Conservation (phyloP, 352 stramenopile species). For the Pythium aquatile region DNA sequence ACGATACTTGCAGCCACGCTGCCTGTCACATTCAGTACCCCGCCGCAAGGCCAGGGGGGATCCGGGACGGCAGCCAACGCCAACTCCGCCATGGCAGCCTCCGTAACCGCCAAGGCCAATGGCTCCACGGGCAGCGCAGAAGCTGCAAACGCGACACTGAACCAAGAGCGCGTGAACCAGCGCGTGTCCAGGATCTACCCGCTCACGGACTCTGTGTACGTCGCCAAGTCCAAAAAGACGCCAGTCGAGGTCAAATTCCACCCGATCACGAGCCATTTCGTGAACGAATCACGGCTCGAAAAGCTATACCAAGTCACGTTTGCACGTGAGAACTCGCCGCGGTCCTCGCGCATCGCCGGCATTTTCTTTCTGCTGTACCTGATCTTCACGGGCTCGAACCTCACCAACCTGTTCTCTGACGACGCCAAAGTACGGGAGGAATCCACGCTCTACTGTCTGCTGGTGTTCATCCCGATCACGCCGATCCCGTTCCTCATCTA, state of each 20-base stretch:
- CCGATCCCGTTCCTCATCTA: constrained; percentile 72
- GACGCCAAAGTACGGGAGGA: constrained; percentile 51
- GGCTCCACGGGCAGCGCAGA: constrained; percentile 22
- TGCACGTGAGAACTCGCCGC: constrained; percentile 70
- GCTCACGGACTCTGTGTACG: constrained; percentile 65
- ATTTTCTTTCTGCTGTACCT: constrained; percentile 77
- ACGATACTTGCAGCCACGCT: constrained; percentile 8
- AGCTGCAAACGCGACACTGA: constrained; percentile 32
- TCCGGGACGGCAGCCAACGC: neutral
- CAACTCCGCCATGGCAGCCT: neutral
- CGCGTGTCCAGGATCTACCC: constrained; percentile 75
- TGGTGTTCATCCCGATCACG: constrained; percentile 66
- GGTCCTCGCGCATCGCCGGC: constrained; percentile 54
- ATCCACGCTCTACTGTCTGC: constrained; percentile 58
- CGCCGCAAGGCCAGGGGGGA: constrained; percentile 15
- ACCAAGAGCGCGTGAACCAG: constrained; percentile 64
- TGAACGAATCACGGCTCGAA: constrained; percentile 69
- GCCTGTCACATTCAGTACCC: constrained; percentile 22
- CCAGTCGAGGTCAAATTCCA: constrained; percentile 80
- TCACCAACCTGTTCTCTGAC: constrained; percentile 63
- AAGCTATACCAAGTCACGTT: constrained; percentile 83
- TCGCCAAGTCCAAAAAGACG: constrained; percentile 70
- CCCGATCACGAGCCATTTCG: constrained; percentile 63
- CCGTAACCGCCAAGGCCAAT: neutral
- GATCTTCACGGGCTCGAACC: constrained; percentile 67